Evolutionary conservation across 768 basidiomycete species (phyloP).

Genomic region (Xerocomus potaroensis): DNA sequence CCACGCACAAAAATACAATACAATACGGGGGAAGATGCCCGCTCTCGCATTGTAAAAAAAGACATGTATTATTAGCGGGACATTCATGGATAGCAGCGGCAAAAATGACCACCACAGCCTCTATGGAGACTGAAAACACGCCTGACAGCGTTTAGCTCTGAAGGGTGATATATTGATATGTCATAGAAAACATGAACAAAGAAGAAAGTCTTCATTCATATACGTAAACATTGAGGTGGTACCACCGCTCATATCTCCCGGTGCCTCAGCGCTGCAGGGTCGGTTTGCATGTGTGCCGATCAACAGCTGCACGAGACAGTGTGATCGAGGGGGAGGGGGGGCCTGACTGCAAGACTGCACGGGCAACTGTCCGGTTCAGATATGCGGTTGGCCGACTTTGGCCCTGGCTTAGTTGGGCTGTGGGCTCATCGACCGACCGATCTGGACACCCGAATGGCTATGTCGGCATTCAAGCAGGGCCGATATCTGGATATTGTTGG

Average conservation of each 20-base stretch:
- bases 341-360: too few relatives aligned
- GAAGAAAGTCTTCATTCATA: too few relatives aligned
- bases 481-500: not conserved
- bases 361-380: too few relatives aligned
- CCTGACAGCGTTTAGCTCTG: too few relatives aligned
- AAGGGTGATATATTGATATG: too few relatives aligned
- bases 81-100: too few relatives aligned
- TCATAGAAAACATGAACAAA: too few relatives aligned
- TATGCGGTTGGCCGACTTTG: not conserved
- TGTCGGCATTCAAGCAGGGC: not conserved
- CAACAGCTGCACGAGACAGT: not conserved
- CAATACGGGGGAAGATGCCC: slow-evolving; percentile 4
- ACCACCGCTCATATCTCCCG: slow-evolving; percentile 1
- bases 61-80: not conserved
- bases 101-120: too few relatives aligned
- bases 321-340: too few relatives aligned
- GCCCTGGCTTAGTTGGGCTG: not conserved
- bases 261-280: slow-evolving; percentile 7
- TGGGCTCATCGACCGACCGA: not conserved
- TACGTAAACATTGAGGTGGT: slow-evolving; percentile 2
- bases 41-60: not conserved
- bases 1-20: not conserved
- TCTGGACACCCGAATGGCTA: not conserved
- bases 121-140: too few relatives aligned
- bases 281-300: not conserved